Evolutionary conservation across 2,329 filamentous ascomycete species (phyloP), one percentile per base, ranked within the genome.

Genomic region (Alternaria viburni): DNA sequence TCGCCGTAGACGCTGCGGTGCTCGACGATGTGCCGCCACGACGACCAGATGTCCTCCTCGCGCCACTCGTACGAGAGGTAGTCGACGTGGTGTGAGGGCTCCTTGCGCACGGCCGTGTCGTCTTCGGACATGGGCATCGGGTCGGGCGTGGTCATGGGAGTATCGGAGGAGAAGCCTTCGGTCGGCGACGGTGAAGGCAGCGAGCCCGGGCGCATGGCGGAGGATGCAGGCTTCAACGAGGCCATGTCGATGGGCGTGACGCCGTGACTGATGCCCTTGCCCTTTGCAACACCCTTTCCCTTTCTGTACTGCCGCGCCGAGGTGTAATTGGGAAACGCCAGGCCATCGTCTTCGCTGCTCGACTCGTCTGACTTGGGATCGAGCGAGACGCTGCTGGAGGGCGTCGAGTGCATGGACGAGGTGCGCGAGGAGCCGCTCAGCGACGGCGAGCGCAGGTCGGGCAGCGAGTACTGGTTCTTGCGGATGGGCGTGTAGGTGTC

Each of bases 1-100:
- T 97, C 95, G 71, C 88, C 89, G 69, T 96, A 96, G 57, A 92
- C 87, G 63, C 89, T 89, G 72, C 91, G 86, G 73, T 93, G 91
- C 26, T 91, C 90, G 15, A 94, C 89, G 71, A 98, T 93, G 77
- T 97, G 96, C 76, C 93, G 90, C 96, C 96, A 98, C 2, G 95
- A 97, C 6, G 92, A 91, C 94, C 94, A 98, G 25, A 98, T 96
- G 80, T 99, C 95, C 79, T 98, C 94, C 80, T 97, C 93, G 67
- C 88, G 89, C 93, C 95, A 97, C 65, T 95, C 89, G 76, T 98
- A 92, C 17, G 94, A 97, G 50, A 97, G 87, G 77, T 97, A 97
- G 81, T 97, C 94, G n/a, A 97, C 94, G 81, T 97, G 93, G 68
- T 93, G 86, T 49, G 93, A 93, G 2, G 93, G 93, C 73, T 91